Conservation (phyloP, 2,329 filamentous ascomycete genomes). For the Didymella lethalis region DNA sequence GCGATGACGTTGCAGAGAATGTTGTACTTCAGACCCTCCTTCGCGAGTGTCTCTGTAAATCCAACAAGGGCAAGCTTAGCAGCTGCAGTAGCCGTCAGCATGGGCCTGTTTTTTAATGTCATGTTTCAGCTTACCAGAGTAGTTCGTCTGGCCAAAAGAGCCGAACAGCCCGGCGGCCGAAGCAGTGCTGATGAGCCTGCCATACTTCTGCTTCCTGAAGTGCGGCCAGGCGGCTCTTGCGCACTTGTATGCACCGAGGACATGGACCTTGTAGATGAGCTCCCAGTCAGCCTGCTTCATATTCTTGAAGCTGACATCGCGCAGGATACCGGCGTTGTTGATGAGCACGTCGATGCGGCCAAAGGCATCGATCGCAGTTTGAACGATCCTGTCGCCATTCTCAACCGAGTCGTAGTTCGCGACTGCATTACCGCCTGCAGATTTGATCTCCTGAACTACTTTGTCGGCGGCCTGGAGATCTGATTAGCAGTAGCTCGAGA, state of each 20-base stretch:
- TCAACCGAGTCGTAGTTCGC: constrained; percentile 97
- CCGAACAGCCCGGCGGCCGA: constrained; percentile 97
- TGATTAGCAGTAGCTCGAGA: constrained; percentile 21
- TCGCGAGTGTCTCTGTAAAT: constrained; percentile 96
- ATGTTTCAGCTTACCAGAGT: constrained; percentile 67
- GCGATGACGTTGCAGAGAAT: constrained; percentile 95
- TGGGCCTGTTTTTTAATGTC: neutral
- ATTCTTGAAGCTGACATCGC: constrained; percentile 98
- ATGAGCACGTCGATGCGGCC: constrained; percentile 93
- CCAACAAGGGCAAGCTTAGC: constrained; percentile 95
- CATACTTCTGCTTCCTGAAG: constrained; percentile 99
- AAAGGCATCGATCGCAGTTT: constrained; percentile 80
- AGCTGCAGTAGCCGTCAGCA: constrained; percentile 58
- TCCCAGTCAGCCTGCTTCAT: constrained; percentile 99
- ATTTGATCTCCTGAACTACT: constrained; percentile 83
- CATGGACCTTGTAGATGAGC: constrained; percentile 89
- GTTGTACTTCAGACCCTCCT: constrained; percentile 98
- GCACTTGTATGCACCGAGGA: constrained; percentile 94
- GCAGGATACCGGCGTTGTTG: constrained; percentile 96
- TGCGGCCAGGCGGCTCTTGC: constrained; percentile 93
- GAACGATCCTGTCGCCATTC: constrained; percentile 92
- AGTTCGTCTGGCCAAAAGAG: constrained; percentile 95
- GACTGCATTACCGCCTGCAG: constrained; percentile 90
- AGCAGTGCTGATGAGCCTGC: constrained; percentile 93
- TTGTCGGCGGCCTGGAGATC: constrained; percentile 75